Conservation (phyloP, 2,329 filamentous ascomycete species). For the Colletotrichum chlorophyti region DNA sequence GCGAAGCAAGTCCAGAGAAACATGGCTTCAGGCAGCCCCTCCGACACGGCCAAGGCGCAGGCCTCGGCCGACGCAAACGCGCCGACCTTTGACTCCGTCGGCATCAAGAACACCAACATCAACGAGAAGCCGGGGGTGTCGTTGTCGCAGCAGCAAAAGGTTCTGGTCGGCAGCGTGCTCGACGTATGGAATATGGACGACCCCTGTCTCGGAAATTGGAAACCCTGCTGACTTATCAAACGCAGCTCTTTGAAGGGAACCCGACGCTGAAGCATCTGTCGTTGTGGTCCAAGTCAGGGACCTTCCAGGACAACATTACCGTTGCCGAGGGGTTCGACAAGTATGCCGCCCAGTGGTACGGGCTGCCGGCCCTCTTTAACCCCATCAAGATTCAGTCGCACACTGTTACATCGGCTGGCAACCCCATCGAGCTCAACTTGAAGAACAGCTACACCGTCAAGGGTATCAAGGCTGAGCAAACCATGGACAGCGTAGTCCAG, state of each 20-base stretch:
- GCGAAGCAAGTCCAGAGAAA: constrained; percentile 24
- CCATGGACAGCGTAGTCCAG: constrained; percentile 38
- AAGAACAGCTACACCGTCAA: constrained; percentile 44
- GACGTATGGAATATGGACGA: constrained; percentile 52
- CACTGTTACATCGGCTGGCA: constrained; percentile 59
- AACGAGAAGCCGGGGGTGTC: constrained; percentile 57
- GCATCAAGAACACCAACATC: constrained; percentile 61
- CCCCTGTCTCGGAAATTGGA: too few relatives aligned
- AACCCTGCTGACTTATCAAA: neutral
- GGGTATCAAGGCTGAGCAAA: constrained; percentile 39
- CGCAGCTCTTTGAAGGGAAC: constrained; percentile 63
- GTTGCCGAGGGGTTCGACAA: constrained; percentile 61
- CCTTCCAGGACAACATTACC: constrained; percentile 66
- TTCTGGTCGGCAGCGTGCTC: constrained; percentile 63
- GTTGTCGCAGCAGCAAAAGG: constrained; percentile 56
- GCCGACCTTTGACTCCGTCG: constrained; percentile 36
- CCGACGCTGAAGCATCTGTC: constrained; percentile 64
- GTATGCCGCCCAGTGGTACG: constrained; percentile 60
- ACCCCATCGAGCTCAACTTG: constrained; percentile 63
- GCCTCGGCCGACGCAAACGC: constrained; percentile 17
- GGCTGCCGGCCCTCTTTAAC: constrained; percentile 62
- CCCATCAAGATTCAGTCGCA: constrained; percentile 63
- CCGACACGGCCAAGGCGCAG: constrained; percentile 36
- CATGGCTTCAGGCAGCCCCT: constrained; percentile 38
- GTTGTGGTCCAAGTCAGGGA: constrained; percentile 64